A percentile compares a stretch with the other conserved stretches of the same genome.
phyloP scores from a whole-genome alignment of 2,329 filamentous ascomycete genomes.

The Neoascochyta sp. region DNA sequence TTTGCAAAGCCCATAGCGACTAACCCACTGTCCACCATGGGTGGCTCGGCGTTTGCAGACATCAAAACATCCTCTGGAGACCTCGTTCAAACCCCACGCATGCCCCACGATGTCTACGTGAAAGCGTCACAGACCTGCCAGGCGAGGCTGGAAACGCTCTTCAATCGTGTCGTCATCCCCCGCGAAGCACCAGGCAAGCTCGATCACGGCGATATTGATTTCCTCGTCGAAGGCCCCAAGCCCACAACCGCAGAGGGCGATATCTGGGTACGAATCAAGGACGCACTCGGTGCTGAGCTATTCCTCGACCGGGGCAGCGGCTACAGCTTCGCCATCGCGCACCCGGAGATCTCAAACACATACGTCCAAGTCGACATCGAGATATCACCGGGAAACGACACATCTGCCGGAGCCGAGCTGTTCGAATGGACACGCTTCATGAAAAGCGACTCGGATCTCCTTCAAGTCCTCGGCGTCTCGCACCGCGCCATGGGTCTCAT shows the following conservation, averaged over 20 bases:
- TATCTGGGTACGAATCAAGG: conserved; percentile 34
- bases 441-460: conserved; percentile 68
- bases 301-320: conserved; percentile 20
- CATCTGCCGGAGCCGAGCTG: conserved; percentile 22
- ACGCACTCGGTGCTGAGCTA: conserved; percentile 46
- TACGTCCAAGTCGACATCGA: conserved; percentile 69
- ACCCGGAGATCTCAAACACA: conserved; percentile 16
- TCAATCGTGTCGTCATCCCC: conserved; percentile 55
- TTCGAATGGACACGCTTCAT: conserved; percentile 65
- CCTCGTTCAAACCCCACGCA: conserved; percentile 60
- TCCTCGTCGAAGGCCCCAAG: conserved; percentile 50
- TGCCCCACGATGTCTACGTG: conserved; percentile 58
- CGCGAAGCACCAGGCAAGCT: conserved; percentile 67
- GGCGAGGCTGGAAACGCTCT: conserved; percentile 50
- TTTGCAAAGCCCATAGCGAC: too few species aligned
- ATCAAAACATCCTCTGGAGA: conserved; percentile 37
- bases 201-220: conserved; percentile 70
- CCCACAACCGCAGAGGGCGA: conserved; percentile 9
- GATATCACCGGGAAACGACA: conserved; percentile 43
- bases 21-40: too few species aligned
- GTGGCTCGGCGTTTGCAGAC: conserved; percentile 48
- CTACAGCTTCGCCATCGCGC: conserved; percentile 51
- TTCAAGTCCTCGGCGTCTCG: conserved; percentile 62
- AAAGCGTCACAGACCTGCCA: conserved; percentile 48
- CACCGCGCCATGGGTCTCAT: conserved; percentile 65